phyloP scores from a whole-genome alignment of 805 yeast species.

The Candida sonorensis region DNA sequence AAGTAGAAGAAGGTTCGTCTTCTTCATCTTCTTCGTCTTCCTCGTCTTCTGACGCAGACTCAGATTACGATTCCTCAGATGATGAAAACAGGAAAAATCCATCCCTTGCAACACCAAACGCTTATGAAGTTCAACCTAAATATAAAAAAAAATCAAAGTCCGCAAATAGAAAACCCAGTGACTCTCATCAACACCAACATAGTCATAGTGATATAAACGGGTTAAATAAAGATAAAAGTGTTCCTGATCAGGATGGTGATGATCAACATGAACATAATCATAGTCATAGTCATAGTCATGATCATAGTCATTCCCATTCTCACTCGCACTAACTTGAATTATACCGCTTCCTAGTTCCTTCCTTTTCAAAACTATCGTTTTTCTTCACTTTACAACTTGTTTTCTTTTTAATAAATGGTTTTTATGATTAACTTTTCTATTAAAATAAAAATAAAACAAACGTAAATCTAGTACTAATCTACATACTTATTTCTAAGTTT shows the following conservation, averaged over 20 bases:
- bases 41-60: slow-evolving; percentile 17
- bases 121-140: slow-evolving; percentile 83
- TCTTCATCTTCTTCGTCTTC: slow-evolving; percentile 12
- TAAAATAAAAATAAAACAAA: no score
- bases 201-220: no score
- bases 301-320: not conserved
- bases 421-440: no score
- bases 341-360: no score
- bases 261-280: not conserved
- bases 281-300: slow-evolving; percentile 4
- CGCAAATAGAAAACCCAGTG: not conserved
- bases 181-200: slow-evolving; percentile 2
- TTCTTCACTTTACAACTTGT: no score
- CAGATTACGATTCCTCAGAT: slow-evolving; percentile 12
- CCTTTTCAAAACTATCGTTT: no score
- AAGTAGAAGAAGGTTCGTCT: slow-evolving; percentile 15
- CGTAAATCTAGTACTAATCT: no score
- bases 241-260: no score
- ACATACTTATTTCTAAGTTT: slow-evolving; percentile 43
- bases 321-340: no score
- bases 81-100: slow-evolving; percentile 14
- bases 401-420: no score
- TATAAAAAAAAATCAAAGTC: slow-evolving; percentile 29
- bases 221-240: no score
- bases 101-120: slow-evolving; percentile 48